These are phyloP conservation scores for Drosera spatulata DNA, from an alignment of 179 eudicot genomes.

Conservation along the genomic window DNA sequence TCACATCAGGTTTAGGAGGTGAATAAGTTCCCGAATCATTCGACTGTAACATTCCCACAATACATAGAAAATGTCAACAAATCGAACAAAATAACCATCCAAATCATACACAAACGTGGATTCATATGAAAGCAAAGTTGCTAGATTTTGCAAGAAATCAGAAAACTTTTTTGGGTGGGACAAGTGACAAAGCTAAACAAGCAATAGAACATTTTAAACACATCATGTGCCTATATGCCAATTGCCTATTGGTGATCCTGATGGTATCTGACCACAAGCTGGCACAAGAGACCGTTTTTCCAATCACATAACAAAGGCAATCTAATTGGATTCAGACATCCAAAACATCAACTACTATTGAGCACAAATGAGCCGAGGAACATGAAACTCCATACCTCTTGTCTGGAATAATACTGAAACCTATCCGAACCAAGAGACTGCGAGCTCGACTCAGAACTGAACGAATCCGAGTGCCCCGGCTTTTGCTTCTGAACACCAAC, in stretches of 20 bases:
- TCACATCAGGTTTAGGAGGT: conserved; percentile 40
- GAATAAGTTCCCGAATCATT: conserved; percentile 37
- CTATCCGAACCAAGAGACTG: conserved; percentile 8
- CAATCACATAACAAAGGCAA: background rate
- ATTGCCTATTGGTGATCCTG: too few relatives aligned
- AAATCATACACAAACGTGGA: background rate
- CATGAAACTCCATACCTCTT: conserved; percentile 2
- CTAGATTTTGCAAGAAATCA: too few relatives aligned
- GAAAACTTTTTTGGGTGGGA: too few relatives aligned
- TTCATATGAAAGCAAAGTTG: too few relatives aligned
- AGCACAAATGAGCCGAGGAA: background rate
- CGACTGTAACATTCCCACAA: conserved; percentile 31
- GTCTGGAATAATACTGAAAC: background rate
- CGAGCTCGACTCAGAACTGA: conserved; percentile 16
- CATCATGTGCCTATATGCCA: too few relatives aligned
- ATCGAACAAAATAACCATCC: too few relatives aligned
- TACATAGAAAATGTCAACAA: too few relatives aligned
- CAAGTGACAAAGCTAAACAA: too few relatives aligned
- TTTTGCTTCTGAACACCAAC: background rate
- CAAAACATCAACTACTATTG: background rate
- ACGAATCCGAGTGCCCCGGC: conserved; percentile 12
- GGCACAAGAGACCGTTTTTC: too few relatives aligned
- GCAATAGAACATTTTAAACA: too few relatives aligned
- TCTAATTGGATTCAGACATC: background rate
- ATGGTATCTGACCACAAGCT: too few relatives aligned